These are phyloP conservation scores for Alisma plantagoaquatica DNA, from an alignment of 106 monocot genomes.

Conservation along the genomic window DNA sequence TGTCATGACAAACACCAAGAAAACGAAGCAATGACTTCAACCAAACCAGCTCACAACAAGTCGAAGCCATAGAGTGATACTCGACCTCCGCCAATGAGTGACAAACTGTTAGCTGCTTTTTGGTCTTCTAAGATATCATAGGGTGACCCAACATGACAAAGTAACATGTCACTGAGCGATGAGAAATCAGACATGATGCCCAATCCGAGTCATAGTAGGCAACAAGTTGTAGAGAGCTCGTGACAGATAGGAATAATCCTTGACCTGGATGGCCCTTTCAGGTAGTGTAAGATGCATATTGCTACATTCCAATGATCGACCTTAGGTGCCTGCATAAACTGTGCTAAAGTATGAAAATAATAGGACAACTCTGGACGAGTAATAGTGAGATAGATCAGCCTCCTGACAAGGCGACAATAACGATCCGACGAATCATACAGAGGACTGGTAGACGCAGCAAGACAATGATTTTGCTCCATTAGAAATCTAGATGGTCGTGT, in stretches of 20 bases:
- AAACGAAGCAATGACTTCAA: background rate
- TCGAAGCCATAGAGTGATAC: background rate
- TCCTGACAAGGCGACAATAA: too few relatives aligned
- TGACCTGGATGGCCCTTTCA: background rate
- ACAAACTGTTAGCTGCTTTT: constrained; percentile 7
- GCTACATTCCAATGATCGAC: background rate
- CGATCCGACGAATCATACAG: too few relatives aligned
- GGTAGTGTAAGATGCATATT: background rate
- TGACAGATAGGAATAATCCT: background rate
- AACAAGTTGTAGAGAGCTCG: background rate
- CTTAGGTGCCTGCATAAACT: background rate
- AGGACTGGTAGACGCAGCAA: too few relatives aligned
- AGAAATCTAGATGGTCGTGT: too few relatives aligned
- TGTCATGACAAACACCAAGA: background rate
- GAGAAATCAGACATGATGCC: constrained; percentile 2
- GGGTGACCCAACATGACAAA: background rate
- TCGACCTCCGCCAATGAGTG: constrained; percentile 1
- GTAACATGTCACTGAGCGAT: background rate
- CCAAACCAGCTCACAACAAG: constrained; percentile 3
- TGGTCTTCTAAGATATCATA: constrained; percentile 1
- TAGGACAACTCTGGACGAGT: constrained; percentile 2
- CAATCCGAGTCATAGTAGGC: constrained; percentile 1
- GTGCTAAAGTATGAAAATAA: background rate
- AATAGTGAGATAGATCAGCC: background rate
- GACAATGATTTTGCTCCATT: too few relatives aligned